Conservation (phyloP, 257 asterid genomes). For the Solanum piurae region DNA sequence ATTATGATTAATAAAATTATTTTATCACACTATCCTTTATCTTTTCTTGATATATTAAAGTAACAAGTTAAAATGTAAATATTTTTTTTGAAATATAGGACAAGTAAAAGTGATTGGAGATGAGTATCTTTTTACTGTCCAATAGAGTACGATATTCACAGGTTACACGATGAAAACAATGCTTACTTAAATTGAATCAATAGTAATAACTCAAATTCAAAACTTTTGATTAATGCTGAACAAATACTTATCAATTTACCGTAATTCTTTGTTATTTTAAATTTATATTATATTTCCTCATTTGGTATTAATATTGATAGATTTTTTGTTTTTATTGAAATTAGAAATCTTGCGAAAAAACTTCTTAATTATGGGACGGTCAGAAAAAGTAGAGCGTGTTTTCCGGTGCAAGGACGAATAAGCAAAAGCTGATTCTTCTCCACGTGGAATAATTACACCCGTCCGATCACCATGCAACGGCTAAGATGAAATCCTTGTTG, state of each 20-base stretch:
- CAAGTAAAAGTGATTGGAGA: fast-evolving
- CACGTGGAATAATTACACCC: slow-evolving; percentile 22
- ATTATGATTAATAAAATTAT: too few relatives aligned
- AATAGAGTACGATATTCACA: too few relatives aligned
- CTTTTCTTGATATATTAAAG: too few relatives aligned
- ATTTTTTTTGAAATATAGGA: fast-evolving
- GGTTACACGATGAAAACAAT: background rate
- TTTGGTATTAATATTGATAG: slow-evolving; percentile 20
- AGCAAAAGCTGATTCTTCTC: slow-evolving; percentile 35
- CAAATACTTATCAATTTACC: background rate
- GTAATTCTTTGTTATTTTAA: background rate
- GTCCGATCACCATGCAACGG: slow-evolving; percentile 38
- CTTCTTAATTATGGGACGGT: slow-evolving; percentile 4
- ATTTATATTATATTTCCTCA: slow-evolving; percentile 40
- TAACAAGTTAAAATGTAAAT: too few relatives aligned
- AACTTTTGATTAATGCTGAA: background rate
- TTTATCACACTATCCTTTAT: background rate
- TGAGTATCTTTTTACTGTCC: background rate
- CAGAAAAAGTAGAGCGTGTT: slow-evolving; percentile 48
- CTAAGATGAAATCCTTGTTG: slow-evolving; percentile 15
- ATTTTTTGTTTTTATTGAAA: slow-evolving; percentile 20
- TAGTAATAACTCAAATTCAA: background rate
- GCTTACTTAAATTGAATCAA: background rate
- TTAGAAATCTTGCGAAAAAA: background rate
- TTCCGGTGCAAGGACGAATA: slow-evolving; percentile 75